Base-by-base conservation (phyloP, 2,329 filamentous ascomycete species). In the Sarocladium brachiariae region DNA sequence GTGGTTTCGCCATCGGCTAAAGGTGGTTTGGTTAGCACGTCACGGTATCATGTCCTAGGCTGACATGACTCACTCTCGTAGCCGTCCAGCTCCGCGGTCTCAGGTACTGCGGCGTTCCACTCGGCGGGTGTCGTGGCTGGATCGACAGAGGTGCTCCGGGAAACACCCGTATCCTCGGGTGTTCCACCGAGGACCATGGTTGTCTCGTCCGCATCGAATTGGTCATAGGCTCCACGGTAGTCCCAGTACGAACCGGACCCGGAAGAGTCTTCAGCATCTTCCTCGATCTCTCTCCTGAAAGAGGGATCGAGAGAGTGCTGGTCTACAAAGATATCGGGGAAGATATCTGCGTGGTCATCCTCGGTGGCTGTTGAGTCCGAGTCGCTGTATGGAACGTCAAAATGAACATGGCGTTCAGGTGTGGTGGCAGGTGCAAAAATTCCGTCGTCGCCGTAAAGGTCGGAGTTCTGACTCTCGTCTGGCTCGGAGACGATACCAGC, bases 281-380 rank as follows among this genome's bases (percentile, higher is more conserved):
- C 76, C 62, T 90, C 86, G 56, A 91, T 85, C 68, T 88, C 83
- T 37, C 80, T 78, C 55, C 86, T 84, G 60, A 92, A 82, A 49
- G 77, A 76, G 5, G 86, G 84, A 58, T 89, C 86, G 4, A 92
- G 73, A 14, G 80, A 76, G 61, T 81, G 85, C 65, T 90, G 86
- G 47, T 86, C 81, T 51, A 91, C 74, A 64, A 92, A 92, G 53
- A 92, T 83, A 62, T 90, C 83, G 1, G 87, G 85, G 54, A 89
- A 89, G 55, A 89, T 79, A 55, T 81, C 79, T 53, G 80, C 77
- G 41, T 76, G 68, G 55, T 83, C 77, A 52, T 82, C 77, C 34
- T 84, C 80, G 3, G 75, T 79, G 48, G 83, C 82, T 50, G 81
- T 83, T 2, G 78, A 80, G 53, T 83, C 78, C 50, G 78, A 86